These are phyloP conservation scores for Glycine tomentella DNA, from an alignment of 306 rosid genomes.

Conservation along the genomic window DNA sequence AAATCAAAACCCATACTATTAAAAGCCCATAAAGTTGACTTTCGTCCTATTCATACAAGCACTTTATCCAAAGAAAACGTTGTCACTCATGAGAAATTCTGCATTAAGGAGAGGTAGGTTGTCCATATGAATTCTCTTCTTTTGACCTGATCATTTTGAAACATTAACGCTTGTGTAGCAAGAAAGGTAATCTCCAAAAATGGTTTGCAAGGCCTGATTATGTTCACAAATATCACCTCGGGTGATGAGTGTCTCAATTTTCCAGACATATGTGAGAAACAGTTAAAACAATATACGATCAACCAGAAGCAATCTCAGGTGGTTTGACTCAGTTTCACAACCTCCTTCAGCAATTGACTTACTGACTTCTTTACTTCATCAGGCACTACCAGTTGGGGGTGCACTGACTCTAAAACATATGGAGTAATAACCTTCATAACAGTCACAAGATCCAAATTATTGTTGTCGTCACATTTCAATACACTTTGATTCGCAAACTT, in stretches of 20 bases:
- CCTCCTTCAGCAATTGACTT: slow-evolving; percentile 66
- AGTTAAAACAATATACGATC: not conserved
- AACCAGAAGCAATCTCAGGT: slow-evolving; percentile 37
- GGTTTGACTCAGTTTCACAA: slow-evolving; percentile 64
- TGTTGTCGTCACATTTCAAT: slow-evolving; percentile 50
- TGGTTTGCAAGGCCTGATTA: slow-evolving; percentile 12
- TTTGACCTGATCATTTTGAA: slow-evolving; percentile 5
- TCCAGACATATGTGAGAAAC: not conserved
- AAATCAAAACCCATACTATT: not conserved
- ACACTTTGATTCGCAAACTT: slow-evolving; percentile 62
- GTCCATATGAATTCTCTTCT: not conserved
- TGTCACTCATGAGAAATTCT: slow-evolving; percentile 10
- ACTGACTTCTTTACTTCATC: slow-evolving; percentile 57
- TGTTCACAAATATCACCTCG: slow-evolving; percentile 21
- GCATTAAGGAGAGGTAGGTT: too few relatives aligned
- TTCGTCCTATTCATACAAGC: not conserved
- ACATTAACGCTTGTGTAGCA: not conserved
- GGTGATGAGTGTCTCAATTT: not conserved
- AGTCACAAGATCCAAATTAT: slow-evolving; percentile 53
- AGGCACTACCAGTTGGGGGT: slow-evolving; percentile 62
- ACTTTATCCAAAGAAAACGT: not conserved
- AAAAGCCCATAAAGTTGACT: not conserved
- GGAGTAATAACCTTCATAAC: slow-evolving; percentile 59
- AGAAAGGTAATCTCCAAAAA: slow-evolving; percentile 23
- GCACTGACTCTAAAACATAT: slow-evolving; percentile 63